Conservation (phyloP, 2,329 filamentous ascomycete species). For the Verticillium alfalfae region DNA sequence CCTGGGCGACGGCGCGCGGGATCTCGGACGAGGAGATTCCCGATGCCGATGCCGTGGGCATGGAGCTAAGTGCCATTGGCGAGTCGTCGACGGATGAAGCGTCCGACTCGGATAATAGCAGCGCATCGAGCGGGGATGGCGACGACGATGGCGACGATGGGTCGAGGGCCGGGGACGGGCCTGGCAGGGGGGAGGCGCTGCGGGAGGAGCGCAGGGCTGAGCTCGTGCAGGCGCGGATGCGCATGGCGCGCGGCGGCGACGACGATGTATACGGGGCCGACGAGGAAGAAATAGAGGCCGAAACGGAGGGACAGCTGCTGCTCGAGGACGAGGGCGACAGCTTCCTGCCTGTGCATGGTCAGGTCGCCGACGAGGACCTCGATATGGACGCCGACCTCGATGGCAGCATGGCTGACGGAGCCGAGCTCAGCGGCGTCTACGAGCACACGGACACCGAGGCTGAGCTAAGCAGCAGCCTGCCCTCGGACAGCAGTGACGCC, state of each 20-base stretch:
- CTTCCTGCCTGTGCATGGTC: neutral
- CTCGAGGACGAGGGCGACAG: constrained; percentile 44
- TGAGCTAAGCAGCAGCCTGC: constrained; percentile 47
- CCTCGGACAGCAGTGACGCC: constrained; percentile 15
- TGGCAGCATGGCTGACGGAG: constrained; percentile 63
- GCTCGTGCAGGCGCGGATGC: constrained; percentile 44
- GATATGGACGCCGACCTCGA: constrained; percentile 67
- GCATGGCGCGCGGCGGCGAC: constrained; percentile 45
- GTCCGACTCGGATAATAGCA: constrained; percentile 28
- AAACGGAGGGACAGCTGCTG: constrained; percentile 52
- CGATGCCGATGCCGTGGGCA: constrained; percentile 52
- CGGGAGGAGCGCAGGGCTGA: constrained; percentile 40
- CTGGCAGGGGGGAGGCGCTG: constrained; percentile 21
- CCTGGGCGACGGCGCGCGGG: constrained; percentile 40
- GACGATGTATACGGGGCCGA: constrained; percentile 48
- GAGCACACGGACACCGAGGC: constrained; percentile 75
- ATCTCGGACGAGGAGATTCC: constrained; percentile 73
- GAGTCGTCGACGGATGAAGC: constrained; percentile 23
- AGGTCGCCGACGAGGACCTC: constrained; percentile 29
- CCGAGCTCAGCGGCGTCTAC: constrained; percentile 50
- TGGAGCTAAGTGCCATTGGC: constrained; percentile 30
- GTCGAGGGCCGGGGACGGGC: no score
- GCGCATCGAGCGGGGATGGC: constrained; percentile 11
- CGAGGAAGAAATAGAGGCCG: constrained; percentile 49
- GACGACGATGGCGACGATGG: constrained; percentile 30